Evolutionary conservation across 371 early-diverging fungal genomes (phyloP).

Genomic region (Zychaea mexicana): DNA sequence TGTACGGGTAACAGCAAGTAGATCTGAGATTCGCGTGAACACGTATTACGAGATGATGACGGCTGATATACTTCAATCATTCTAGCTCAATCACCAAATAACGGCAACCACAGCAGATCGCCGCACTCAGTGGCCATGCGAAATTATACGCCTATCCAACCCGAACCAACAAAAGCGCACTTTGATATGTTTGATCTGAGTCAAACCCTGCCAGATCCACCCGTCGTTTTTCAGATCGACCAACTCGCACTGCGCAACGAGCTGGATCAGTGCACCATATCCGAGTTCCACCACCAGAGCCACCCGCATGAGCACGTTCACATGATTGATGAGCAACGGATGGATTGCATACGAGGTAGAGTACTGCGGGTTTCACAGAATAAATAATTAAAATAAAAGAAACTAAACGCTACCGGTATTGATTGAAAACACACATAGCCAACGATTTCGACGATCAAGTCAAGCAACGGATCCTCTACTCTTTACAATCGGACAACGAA

Average conservation of each 20-base stretch:
- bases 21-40: neutral
- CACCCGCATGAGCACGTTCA: conserved; percentile 41
- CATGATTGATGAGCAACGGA: conserved; percentile 21
- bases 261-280: conserved; percentile 20
- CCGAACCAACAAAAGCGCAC: conserved; percentile 16
- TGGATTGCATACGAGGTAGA: conserved; percentile 16
- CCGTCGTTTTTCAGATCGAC: conserved; percentile 17
- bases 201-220: conserved; percentile 4
- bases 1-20: conserved; percentile 7
- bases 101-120: neutral
- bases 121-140: conserved; percentile 2
- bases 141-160: conserved; percentile 16
- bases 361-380: neutral
- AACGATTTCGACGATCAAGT: conserved; percentile 43
- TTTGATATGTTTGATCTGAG: conserved; percentile 9
- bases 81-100: neutral
- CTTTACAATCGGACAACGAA: conserved; percentile 72
- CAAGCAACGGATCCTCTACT: conserved; percentile 70
- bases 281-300: conserved; percentile 39
- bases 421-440: conserved; percentile 12
- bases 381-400: too few relatives aligned
- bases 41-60: neutral
- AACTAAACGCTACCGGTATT: too few relatives aligned
- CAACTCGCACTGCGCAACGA: conserved; percentile 20
- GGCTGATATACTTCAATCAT: too few relatives aligned